Conservation (phyloP, 75 land plant genomes). For the Cryptomeria japonica region DNA sequence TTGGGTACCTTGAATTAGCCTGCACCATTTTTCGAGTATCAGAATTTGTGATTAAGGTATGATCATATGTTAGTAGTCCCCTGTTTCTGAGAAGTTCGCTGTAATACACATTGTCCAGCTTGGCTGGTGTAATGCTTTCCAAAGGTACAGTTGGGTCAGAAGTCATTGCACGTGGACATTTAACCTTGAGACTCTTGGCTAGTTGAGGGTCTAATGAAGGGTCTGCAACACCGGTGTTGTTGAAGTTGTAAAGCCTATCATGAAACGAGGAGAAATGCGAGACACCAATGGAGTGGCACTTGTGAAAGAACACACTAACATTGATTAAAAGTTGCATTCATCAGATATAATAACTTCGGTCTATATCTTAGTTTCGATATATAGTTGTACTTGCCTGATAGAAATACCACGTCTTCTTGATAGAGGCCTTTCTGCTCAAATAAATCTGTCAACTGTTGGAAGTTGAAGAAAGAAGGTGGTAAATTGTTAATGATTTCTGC, state of each 20-base stretch:
- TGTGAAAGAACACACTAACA: conserved; percentile 8
- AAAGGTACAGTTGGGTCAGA: background rate
- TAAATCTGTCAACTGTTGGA: conserved; percentile 18
- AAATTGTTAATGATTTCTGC: conserved; percentile 8
- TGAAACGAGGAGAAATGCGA: conserved; percentile 45
- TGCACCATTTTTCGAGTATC: background rate
- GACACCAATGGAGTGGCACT: conserved; percentile 66
- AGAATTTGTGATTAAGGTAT: background rate
- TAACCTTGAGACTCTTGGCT: background rate
- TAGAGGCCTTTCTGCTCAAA: conserved; percentile 33
- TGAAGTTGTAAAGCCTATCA: conserved; percentile 38
- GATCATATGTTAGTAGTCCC: conserved; percentile 26
- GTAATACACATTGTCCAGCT: conserved; percentile 24
- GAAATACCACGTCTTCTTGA: conserved; percentile 43
- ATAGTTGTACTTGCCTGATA: conserved; percentile 26
- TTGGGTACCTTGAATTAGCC: background rate
- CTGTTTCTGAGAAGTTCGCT: conserved; percentile 11
- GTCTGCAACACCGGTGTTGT: conserved; percentile 11
- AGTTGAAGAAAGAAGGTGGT: conserved; percentile 29
- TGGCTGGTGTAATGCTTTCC: conserved; percentile 17
- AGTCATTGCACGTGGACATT: background rate
- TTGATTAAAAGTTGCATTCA: background rate
- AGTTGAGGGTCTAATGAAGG: conserved; percentile 25
- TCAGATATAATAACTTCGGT: background rate
- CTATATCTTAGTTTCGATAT: background rate